phyloP scores from a whole-genome alignment of 768 basidiomycete species.

The Mycena metata region DNA sequence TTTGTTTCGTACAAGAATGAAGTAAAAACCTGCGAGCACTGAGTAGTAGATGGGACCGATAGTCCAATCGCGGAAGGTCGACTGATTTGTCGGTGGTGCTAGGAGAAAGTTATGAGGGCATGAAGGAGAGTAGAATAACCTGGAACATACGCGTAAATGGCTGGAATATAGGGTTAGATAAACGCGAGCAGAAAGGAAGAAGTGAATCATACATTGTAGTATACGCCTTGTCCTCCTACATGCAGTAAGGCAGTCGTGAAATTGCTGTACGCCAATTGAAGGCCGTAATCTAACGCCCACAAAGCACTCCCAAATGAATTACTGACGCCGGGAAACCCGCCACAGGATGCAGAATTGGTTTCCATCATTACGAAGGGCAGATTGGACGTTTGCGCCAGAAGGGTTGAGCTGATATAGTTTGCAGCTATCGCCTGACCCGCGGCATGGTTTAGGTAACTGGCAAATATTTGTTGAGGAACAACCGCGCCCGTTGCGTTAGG shows the following conservation, averaged over 20 bases:
- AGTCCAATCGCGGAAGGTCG: conserved; percentile 65
- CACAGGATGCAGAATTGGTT: conserved; percentile 78
- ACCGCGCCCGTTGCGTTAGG: conserved; percentile 40
- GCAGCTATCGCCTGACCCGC: conserved; percentile 63
- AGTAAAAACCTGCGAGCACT: conserved; percentile 57
- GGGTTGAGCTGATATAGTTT: conserved; percentile 60
- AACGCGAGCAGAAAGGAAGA: conserved; percentile 39
- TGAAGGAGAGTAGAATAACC: conserved; percentile 43
- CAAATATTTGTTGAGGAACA: conserved; percentile 64
- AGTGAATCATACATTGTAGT: conserved; percentile 46
- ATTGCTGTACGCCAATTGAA: conserved; percentile 56
- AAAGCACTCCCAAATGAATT: conserved; percentile 75
- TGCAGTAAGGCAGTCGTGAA: conserved; percentile 48
- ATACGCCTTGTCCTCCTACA: conserved; percentile 41
- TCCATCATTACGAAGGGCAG: conserved; percentile 76
- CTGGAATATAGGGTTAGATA: conserved; percentile 47
- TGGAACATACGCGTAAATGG: conserved; percentile 48
- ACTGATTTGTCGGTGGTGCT: conserved; percentile 58
- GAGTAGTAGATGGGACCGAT: conserved; percentile 72
- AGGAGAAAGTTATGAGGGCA: conserved; percentile 44
- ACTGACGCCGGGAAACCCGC: conserved; percentile 74
- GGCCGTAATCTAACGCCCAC: conserved; percentile 72
- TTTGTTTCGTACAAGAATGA: background rate
- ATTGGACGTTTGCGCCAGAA: conserved; percentile 55
- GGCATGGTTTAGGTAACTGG: conserved; percentile 74